Conservation (phyloP, 768 basidiomycete genomes). For the Pholiota conissans region DNA sequence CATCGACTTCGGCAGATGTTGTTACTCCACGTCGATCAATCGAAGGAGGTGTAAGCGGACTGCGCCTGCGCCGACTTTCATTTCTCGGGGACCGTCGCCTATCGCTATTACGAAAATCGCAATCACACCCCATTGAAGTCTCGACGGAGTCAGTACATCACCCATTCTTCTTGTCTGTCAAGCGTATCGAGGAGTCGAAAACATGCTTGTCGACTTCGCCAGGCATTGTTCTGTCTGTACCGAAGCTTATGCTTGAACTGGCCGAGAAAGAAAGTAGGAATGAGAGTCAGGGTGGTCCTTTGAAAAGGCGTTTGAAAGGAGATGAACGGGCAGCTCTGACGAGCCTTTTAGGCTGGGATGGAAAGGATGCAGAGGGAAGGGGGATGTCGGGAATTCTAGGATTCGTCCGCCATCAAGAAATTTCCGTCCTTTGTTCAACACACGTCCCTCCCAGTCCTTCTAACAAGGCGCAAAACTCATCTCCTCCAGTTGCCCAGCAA, state of each 20-base stretch:
- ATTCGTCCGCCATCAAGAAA: slow-evolving; percentile 58
- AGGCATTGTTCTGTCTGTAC: slow-evolving; percentile 47
- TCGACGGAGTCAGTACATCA: slow-evolving; percentile 7
- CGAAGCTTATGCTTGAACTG: slow-evolving; percentile 47
- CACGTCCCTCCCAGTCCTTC: slow-evolving; percentile 28
- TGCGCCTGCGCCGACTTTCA: slow-evolving; percentile 37
- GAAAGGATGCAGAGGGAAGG: slow-evolving; percentile 36
- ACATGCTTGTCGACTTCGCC: slow-evolving; percentile 53
- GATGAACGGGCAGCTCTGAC: slow-evolving; percentile 56
- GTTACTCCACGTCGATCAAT: slow-evolving; percentile 23
- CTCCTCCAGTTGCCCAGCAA: neutral
- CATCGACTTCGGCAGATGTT: slow-evolving; percentile 14
- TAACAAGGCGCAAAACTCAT: neutral
- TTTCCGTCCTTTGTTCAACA: slow-evolving; percentile 50
- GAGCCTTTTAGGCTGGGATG: slow-evolving; percentile 64
- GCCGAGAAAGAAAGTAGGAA: slow-evolving; percentile 46
- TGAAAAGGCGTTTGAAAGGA: slow-evolving; percentile 44
- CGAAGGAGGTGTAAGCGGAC: slow-evolving; percentile 22
- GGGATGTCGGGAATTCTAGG: slow-evolving; percentile 51
- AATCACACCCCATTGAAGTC: neutral
- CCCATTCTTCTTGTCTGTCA: slow-evolving; percentile 40
- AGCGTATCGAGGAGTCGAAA: slow-evolving; percentile 37
- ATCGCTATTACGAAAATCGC: slow-evolving; percentile 18
- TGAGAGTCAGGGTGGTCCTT: neutral
- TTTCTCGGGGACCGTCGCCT: slow-evolving; percentile 32